Percentiles rank a stretch among this genome's conserved stretches.
These are phyloP conservation scores for Rasamsonia emersonii DNA, from an alignment of 2,329 filamentous ascomycete genomes.

Conservation along the genomic window DNA sequence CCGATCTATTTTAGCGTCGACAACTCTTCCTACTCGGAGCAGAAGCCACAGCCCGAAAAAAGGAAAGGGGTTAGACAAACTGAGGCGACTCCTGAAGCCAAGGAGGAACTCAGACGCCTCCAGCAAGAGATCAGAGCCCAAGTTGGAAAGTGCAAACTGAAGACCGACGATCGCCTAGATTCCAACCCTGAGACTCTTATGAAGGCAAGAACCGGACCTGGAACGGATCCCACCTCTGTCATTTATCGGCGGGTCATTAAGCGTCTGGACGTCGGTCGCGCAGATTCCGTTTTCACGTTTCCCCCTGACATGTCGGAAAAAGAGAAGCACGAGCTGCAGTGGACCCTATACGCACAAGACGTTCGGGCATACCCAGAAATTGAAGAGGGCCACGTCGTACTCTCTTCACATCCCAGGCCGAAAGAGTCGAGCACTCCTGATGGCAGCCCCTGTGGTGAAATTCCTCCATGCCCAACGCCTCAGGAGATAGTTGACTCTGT, in stretches of 20 bases:
- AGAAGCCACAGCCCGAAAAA: neutral
- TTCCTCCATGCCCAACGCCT: neutral
- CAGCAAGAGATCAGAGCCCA: conserved; percentile 12
- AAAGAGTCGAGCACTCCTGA: conserved; percentile 6
- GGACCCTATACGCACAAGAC: conserved; percentile 10
- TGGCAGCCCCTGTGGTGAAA: conserved; percentile 2
- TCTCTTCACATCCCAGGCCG: conserved; percentile 9
- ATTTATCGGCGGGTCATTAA: conserved; percentile 12
- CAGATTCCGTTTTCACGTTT: conserved; percentile 1
- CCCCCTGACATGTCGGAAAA: neutral
- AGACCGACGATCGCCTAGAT: conserved; percentile 5
- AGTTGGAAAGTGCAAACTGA: conserved; percentile 9
- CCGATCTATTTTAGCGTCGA: neutral
- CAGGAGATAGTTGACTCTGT: neutral
- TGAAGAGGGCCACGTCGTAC: conserved; percentile 7
- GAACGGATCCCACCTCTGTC: conserved; percentile 15
- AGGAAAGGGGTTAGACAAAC: too few species aligned
- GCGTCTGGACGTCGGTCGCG: neutral
- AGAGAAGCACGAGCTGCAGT: conserved; percentile 5
- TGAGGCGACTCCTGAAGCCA: conserved; percentile 7
- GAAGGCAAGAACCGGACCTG: conserved; percentile 20
- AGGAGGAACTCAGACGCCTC: conserved; percentile 15
- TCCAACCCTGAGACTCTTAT: conserved; percentile 14
- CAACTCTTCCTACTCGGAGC: neutral
- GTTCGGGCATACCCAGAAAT: conserved; percentile 11